These are phyloP conservation scores for Somion occarium DNA, from an alignment of 1,284 basidiomycete species.

Conservation along the genomic window DNA sequence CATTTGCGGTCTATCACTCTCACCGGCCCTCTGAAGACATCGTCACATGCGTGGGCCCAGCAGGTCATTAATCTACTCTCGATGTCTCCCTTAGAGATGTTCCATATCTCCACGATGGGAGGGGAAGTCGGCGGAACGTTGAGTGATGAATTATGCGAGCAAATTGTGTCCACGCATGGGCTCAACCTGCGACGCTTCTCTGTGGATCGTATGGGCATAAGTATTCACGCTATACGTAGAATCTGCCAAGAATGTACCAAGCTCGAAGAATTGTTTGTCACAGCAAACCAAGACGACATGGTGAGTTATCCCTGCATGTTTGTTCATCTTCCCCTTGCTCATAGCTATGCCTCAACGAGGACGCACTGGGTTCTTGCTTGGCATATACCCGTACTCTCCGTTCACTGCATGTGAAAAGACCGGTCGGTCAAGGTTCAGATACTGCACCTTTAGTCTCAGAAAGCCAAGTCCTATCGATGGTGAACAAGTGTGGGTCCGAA, in stretches of 20 bases:
- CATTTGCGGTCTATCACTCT: slow-evolving; percentile 54
- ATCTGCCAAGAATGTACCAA: slow-evolving; percentile 48
- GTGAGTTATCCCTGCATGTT: slow-evolving; percentile 30
- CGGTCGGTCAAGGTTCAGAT: slow-evolving; percentile 30
- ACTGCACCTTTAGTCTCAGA: slow-evolving; percentile 18
- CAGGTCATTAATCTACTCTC: slow-evolving; percentile 42
- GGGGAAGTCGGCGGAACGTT: slow-evolving; percentile 34
- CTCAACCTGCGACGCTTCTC: slow-evolving; percentile 51
- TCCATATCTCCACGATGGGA: slow-evolving; percentile 59
- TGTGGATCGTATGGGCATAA: slow-evolving; percentile 57
- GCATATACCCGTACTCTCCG: slow-evolving; percentile 35
- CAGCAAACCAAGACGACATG: slow-evolving; percentile 41
- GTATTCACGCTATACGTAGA: slow-evolving; percentile 40
- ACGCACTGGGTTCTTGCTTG: slow-evolving; percentile 25
- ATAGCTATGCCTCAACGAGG: slow-evolving; percentile 27
- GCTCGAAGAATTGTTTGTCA: slow-evolving; percentile 60
- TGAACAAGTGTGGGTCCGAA: slow-evolving; percentile 23
- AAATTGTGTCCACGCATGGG: slow-evolving; percentile 46
- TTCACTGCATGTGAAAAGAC: slow-evolving; percentile 49
- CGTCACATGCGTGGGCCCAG: slow-evolving; percentile 36
- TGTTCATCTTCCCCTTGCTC: slow-evolving; percentile 9
- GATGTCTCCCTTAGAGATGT: slow-evolving; percentile 43
- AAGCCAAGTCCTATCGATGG: slow-evolving; percentile 22
- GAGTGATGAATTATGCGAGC: slow-evolving; percentile 44
- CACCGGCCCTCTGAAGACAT: slow-evolving; percentile 37